Conservation (phyloP, 83 land plant species). For the Picea engelmannii region DNA sequence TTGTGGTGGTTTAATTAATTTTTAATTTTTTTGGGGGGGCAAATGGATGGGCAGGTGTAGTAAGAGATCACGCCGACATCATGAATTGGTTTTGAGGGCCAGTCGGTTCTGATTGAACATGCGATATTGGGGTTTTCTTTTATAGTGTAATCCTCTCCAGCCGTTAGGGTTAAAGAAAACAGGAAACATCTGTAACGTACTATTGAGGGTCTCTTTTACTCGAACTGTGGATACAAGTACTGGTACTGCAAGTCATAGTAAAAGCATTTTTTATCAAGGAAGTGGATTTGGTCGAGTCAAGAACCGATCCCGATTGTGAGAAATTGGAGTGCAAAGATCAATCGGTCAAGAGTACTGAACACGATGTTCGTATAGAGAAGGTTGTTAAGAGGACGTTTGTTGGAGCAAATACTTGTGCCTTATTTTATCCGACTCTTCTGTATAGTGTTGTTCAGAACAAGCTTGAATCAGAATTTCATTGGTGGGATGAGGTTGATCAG, state of each 20-base stretch:
- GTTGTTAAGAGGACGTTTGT: constrained; percentile 31
- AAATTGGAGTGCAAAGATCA: not conserved
- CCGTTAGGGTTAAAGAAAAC: not conserved
- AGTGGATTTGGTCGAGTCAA: constrained; percentile 17
- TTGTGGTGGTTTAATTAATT: too few species aligned
- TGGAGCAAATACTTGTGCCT: constrained; percentile 45
- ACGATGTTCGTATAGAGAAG: constrained; percentile 7
- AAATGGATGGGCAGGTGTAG: too few species aligned
- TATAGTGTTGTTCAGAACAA: constrained; percentile 71
- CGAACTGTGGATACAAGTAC: not conserved
- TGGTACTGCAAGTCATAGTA: not conserved
- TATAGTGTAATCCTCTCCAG: not conserved
- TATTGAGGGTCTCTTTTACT: too few species aligned
- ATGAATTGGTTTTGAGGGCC: too few species aligned
- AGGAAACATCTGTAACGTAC: too few species aligned
- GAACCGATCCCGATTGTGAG: constrained; percentile 18
- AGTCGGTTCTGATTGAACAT: not conserved
- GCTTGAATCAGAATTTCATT: constrained; percentile 63
- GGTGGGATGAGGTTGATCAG: constrained; percentile 79
- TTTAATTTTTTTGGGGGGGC: too few species aligned
- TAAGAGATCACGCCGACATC: too few species aligned
- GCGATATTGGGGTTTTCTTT: not conserved
- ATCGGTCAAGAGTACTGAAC: not conserved
- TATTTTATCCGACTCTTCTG: constrained; percentile 68
- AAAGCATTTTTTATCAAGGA: constrained; percentile 17